These are phyloP conservation scores for Leucocoprinus birnbaumii DNA, from an alignment of 768 basidiomycete genomes.

Conservation along the genomic window DNA sequence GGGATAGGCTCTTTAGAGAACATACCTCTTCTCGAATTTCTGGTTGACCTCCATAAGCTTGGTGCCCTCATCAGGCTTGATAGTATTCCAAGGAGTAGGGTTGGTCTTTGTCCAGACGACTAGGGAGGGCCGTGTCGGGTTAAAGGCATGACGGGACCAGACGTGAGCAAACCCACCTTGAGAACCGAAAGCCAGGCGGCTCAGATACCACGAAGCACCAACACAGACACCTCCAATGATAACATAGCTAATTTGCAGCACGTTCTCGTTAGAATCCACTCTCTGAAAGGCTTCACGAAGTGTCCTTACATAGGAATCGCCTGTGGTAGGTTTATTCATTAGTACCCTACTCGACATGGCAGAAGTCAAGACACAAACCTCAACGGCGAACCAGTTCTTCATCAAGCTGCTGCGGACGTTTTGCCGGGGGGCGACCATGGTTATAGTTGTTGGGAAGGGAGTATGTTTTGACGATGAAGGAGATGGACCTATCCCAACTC, in stretches of 20 bases:
- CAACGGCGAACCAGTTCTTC: slow-evolving; percentile 74
- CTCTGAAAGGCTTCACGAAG: neutral
- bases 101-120: slow-evolving; percentile 64
- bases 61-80: slow-evolving; percentile 71
- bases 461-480: neutral
- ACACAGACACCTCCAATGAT: slow-evolving; percentile 47
- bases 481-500: slow-evolving; percentile 15
- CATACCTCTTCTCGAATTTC: slow-evolving; percentile 73
- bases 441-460: slow-evolving; percentile 6
- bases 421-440: slow-evolving; percentile 21
- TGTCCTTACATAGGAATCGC: slow-evolving; percentile 49
- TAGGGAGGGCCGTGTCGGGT: slow-evolving; percentile 17
- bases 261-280: neutral
- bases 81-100: slow-evolving; percentile 86
- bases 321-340: slow-evolving; percentile 21
- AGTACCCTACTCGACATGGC: slow-evolving; percentile 1
- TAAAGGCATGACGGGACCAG: neutral
- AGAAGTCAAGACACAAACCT: slow-evolving; percentile 38
- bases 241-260: slow-evolving; percentile 35
- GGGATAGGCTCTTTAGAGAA: slow-evolving; percentile 9
- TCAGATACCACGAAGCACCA: slow-evolving; percentile 69
- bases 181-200: slow-evolving; percentile 61
- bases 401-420: slow-evolving; percentile 38
- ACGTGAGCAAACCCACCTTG: slow-evolving; percentile 33
- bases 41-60: slow-evolving; percentile 71